Percentiles rank a stretch among this genome's conserved stretches.
These are phyloP conservation scores for Suillus lakei DNA, from an alignment of 768 basidiomycete genomes.

Conservation along the genomic window DNA sequence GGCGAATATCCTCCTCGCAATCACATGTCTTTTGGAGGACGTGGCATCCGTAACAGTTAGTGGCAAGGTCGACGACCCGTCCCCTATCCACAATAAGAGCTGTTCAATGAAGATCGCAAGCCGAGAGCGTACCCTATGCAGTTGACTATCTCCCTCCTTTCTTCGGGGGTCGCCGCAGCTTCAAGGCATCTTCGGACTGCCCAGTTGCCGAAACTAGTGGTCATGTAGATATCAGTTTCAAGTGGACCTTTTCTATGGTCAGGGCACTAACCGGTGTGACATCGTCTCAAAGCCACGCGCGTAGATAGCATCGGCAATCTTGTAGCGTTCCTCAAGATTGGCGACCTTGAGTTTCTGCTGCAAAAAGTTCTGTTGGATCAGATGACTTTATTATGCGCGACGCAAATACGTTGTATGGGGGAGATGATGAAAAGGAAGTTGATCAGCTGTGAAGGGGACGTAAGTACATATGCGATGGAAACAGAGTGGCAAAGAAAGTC, in stretches of 20 bases:
- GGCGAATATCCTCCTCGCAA: conserved; percentile 84
- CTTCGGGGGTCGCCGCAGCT: conserved; percentile 73
- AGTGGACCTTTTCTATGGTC: neutral
- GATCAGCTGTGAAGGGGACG: conserved; percentile 63
- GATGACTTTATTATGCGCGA: conserved; percentile 87
- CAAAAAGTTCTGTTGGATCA: conserved; percentile 88
- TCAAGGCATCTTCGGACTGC: conserved; percentile 88
- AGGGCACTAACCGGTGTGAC: conserved; percentile 69
- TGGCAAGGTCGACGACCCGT: conserved; percentile 84
- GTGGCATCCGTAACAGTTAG: conserved; percentile 89
- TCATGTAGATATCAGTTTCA: neutral
- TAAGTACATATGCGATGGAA: conserved; percentile 21
- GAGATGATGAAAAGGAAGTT: conserved; percentile 88
- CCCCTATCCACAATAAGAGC: conserved; percentile 49
- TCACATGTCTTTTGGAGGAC: conserved; percentile 91
- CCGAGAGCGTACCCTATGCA: conserved; percentile 71
- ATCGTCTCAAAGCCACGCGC: conserved; percentile 89
- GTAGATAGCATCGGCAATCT: conserved; percentile 88
- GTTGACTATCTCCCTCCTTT: conserved; percentile 78
- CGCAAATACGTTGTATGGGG: no score
- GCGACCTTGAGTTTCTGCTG: conserved; percentile 92
- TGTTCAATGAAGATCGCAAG: conserved; percentile 3
- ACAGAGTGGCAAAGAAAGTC: conserved; percentile 19
- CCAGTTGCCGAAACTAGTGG: conserved; percentile 83
- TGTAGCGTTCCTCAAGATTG: conserved; percentile 72